Percentiles rank a stretch among this genome's conserved stretches.
These are phyloP conservation scores for Teunomyces barrocoloradensis DNA, from an alignment of 805 yeast genomes.

Conservation along the genomic window DNA sequence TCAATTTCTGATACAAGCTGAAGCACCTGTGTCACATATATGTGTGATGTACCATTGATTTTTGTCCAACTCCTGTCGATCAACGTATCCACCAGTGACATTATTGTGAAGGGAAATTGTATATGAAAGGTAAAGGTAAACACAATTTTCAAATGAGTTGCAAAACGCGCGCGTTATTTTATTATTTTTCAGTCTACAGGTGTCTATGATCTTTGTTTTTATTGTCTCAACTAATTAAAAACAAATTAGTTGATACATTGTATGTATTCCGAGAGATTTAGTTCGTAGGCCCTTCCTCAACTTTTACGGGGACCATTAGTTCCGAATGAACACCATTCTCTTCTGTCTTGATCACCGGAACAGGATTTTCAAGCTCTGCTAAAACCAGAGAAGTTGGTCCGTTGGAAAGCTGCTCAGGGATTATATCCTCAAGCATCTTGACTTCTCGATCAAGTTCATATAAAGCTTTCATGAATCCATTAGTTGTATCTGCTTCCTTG, in stretches of 20 bases:
- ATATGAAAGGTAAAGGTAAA: background rate
- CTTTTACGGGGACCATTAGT: background rate
- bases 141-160: constrained; percentile 2
- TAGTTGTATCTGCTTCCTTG: background rate
- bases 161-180: constrained; percentile 1
- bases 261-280: background rate
- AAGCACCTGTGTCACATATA: constrained; percentile 21
- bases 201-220: too few species aligned
- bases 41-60: constrained; percentile 6
- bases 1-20: constrained; percentile 23
- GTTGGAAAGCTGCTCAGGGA: background rate
- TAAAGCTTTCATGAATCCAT: constrained; percentile 1
- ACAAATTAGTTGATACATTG: too few species aligned
- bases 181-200: background rate
- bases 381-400: background rate
- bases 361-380: background rate
- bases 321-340: background rate
- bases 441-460: background rate
- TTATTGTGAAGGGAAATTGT: background rate
- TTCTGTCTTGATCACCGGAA: background rate
- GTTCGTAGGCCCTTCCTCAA: background rate
- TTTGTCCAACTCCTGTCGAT: constrained; percentile 10
- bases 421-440: constrained; percentile 4
- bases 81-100: constrained; percentile 10
- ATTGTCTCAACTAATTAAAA: too few species aligned